Conservation (phyloP, 78 protist species). For the Anaeramoeba flamelloides region DNA sequence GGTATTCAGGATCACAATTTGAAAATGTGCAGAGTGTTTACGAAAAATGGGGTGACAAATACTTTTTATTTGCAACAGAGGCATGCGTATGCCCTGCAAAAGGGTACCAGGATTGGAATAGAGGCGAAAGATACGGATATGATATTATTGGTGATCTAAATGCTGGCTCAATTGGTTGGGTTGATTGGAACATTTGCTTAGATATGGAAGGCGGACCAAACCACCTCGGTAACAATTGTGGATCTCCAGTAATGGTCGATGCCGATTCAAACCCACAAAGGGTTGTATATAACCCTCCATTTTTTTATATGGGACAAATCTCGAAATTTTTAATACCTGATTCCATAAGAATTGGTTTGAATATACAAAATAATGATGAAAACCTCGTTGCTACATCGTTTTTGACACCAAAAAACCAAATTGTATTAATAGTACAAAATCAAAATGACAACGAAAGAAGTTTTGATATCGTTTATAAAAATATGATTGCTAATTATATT, state of each 20-base stretch:
- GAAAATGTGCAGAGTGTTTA: neutral
- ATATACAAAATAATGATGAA: neutral
- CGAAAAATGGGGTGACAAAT: neutral
- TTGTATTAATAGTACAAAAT: neutral
- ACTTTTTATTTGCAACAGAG: constrained; percentile 23
- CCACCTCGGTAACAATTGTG: constrained; percentile 7
- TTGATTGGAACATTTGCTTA: constrained; percentile 23
- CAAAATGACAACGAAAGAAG: neutral
- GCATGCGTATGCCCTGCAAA: constrained; percentile 20
- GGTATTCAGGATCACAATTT: constrained; percentile 21
- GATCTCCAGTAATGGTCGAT: constrained; percentile 16
- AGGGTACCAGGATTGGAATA: neutral
- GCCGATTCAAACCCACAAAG: neutral
- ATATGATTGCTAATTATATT: neutral
- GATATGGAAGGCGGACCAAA: constrained; percentile 19
- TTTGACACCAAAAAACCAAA: neutral
- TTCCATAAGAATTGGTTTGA: neutral
- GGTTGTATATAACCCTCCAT: neutral
- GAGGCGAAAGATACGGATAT: constrained; percentile 5
- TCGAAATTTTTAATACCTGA: constrained; percentile 5
- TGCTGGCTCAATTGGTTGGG: constrained; percentile 16
- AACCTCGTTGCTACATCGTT: neutral
- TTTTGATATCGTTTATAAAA: neutral
- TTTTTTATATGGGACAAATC: constrained; percentile 23
- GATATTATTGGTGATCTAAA: constrained; percentile 21